These are phyloP conservation scores for Alternaria angustiovoidea DNA, from an alignment of 2,329 filamentous ascomycete species.

Conservation along the genomic window DNA sequence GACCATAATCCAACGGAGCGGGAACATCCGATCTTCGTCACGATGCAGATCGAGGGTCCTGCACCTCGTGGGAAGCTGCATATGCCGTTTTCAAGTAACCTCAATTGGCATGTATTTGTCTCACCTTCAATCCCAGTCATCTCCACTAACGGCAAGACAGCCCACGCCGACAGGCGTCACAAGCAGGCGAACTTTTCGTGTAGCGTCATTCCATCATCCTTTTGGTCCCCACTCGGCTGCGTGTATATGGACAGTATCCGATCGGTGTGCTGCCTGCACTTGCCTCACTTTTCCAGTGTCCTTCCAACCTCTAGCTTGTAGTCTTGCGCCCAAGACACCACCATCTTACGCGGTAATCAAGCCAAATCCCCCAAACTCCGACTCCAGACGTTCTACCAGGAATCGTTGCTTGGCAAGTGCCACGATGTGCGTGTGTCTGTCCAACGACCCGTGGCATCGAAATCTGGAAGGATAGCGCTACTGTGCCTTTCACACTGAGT, in stretches of 20 bases:
- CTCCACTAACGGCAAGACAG: not conserved
- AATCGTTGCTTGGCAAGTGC: not conserved
- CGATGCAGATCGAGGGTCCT: constrained; percentile 1
- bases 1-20: constrained; percentile 1
- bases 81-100: not conserved
- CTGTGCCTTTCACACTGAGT: not conserved
- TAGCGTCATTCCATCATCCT: not conserved
- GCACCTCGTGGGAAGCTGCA: constrained; percentile 1
- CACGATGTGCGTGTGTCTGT: not conserved
- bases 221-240: not conserved
- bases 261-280: constrained; percentile 6
- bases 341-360: not conserved
- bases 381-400: not conserved
- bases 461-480: not conserved
- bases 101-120: constrained; percentile 1
- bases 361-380: constrained; percentile 9
- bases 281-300: not conserved
- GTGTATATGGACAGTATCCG: not conserved
- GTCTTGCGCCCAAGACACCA: not conserved
- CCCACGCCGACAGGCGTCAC: not conserved
- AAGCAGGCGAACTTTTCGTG: not conserved
- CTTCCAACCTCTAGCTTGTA: not conserved
- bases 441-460: not conserved
- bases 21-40: not conserved
- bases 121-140: not conserved